Base-by-base conservation (phyloP, 1,139 yeast genomes). In the Meyerozyma athensensis region DNA sequence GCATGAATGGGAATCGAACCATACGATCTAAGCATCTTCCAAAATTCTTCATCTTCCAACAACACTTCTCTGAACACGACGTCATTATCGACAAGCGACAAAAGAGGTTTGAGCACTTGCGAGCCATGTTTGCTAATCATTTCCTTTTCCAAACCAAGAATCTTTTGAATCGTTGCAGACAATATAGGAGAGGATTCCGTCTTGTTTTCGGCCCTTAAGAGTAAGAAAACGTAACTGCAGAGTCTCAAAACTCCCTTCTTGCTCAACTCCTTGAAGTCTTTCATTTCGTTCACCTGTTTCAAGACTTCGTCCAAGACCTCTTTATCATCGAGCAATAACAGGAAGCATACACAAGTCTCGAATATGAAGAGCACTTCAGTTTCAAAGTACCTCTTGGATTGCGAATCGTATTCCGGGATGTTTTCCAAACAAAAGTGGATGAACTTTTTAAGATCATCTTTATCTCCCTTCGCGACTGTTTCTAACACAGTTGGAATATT, bases 1-100 rank as follows among this genome's bases (percentile, higher is more conserved):
- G 89, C 74, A 45, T 69, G 73, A 2, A 66, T 65, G 7, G 79
- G 74, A 26, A 74, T 64, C 0, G 85, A 69, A 0, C 84, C 85
- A 42, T 81, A 66, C 2, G 61, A 50, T 49, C 90, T 65, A 36
- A 85, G 54, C 2, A 79, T 50, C 36, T 71, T 72, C 95, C 95
- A 86, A 49, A 74, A 85, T 8, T 68, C 65, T 44, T 76, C 83
- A 40, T 65, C 58, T 10, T 61, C 56, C 10, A 77, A 49, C 16
- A 78, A 50, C 2, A 54, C 42, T 26, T 60, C 53, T 36, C 64
- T 60, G 39, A 72, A 63, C 70, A 79, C 72, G 2, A 76, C 61
- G 9, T 72, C 77, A 35, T 65, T 68, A 34, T 71, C 75, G 3
- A 73, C 61, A 34, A 81, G 56, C 4, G 76, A 63, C 33, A 81